Conservation (phyloP, 257 asterid genomes). For the Nicotiana benthamiana region DNA sequence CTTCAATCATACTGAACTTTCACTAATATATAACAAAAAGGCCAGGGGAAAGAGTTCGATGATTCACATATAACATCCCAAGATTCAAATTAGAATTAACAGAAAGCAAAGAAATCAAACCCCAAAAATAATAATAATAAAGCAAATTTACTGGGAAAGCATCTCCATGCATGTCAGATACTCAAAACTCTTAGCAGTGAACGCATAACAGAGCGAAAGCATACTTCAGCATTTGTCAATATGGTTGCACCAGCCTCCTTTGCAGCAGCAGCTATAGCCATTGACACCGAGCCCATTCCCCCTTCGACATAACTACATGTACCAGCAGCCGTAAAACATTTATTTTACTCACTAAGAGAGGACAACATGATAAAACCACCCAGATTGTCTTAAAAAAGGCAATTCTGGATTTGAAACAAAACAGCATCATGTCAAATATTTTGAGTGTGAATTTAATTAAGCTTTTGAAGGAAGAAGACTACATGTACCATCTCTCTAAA, state of each 20-base stretch:
- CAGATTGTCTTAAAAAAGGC: constrained; percentile 4
- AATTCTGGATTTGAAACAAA: background rate
- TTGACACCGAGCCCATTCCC: constrained; percentile 97
- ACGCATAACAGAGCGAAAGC: constrained; percentile 16
- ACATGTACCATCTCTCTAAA: background rate
- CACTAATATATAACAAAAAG: background rate
- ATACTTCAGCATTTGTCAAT: constrained; percentile 71
- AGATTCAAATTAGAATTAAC: background rate
- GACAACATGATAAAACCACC: constrained; percentile 9
- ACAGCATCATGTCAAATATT: background rate
- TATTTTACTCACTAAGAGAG: background rate
- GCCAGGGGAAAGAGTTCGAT: background rate
- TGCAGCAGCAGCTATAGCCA: constrained; percentile 75
- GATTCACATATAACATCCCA: background rate
- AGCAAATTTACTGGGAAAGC: background rate
- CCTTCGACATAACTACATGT: constrained; percentile 85
- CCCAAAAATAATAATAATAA: background rate
- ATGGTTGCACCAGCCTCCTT: constrained; percentile 83
- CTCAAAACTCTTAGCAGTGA: background rate
- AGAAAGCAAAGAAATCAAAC: background rate
- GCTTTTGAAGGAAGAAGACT: background rate
- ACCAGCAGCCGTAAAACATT: constrained; percentile 11
- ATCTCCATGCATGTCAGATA: background rate
- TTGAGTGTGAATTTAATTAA: background rate
- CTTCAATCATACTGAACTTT: background rate